A percentile compares a stretch with the other conserved stretches of the same genome.
Conservation (phyloP, 2,329 filamentous ascomycete species). For the Phoma sp. region DNA sequence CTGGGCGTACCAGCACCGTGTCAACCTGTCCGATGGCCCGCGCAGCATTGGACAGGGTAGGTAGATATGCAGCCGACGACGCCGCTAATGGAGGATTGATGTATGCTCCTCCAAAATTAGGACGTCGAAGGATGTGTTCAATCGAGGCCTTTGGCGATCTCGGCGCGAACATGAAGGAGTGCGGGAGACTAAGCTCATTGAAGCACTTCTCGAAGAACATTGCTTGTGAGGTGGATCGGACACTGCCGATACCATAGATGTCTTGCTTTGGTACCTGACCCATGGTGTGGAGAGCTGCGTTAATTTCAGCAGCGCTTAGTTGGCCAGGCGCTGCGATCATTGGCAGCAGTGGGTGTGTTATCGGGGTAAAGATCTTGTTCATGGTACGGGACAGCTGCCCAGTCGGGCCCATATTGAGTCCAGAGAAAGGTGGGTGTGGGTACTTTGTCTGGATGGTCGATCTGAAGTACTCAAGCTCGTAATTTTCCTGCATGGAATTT, state of each 20-base stretch:
- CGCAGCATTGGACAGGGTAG: conserved; percentile 75
- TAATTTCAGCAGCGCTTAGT: conserved; percentile 85
- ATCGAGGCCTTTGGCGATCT: conserved; percentile 71
- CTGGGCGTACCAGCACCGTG: conserved; percentile 72
- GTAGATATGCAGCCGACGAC: conserved; percentile 64
- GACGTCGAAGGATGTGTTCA: conserved; percentile 75
- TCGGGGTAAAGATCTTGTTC: conserved; percentile 86
- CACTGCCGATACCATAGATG: conserved; percentile 80
- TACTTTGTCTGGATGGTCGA: conserved; percentile 75
- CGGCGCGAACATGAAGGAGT: conserved; percentile 79
- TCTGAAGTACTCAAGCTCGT: conserved; percentile 88
- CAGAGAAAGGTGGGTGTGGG: conserved; percentile 77
- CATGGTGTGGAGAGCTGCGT: conserved; percentile 77
- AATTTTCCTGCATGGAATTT: conserved; percentile 83
- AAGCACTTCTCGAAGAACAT: conserved; percentile 79
- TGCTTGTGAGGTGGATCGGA: conserved; percentile 76
- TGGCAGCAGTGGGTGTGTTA: conserved; percentile 83
- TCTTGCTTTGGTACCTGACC: conserved; percentile 81
- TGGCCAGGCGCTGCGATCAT: conserved; percentile 87
- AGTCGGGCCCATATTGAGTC: conserved; percentile 86
- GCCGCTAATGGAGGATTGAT: conserved; percentile 74
- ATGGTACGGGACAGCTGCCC: conserved; percentile 84
- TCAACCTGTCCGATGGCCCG: conserved; percentile 81
- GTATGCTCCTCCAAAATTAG: conserved; percentile 82
- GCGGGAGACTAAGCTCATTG: conserved; percentile 77